Conservation (phyloP, 1,284 basidiomycete species). For the Dichomitus squalens region DNA sequence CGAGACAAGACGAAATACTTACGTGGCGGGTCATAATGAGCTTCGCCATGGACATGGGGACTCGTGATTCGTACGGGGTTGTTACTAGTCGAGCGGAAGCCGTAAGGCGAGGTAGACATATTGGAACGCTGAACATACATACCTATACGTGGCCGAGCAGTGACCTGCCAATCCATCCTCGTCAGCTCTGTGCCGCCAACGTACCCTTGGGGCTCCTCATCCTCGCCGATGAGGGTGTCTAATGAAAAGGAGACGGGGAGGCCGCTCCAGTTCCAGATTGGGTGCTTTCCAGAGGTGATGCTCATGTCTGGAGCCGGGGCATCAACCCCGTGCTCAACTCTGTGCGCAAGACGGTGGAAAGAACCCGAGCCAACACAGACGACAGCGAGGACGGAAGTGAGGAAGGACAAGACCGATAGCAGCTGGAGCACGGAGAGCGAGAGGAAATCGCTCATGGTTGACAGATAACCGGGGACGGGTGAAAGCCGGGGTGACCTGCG, state of each 20-base stretch:
- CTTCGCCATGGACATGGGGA: conserved; percentile 39
- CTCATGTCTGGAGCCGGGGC: conserved; percentile 23
- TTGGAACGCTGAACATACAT: conserved; percentile 1
- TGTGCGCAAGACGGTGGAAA: conserved; percentile 30
- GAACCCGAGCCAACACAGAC: conserved; percentile 35
- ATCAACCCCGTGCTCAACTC: conserved; percentile 27
- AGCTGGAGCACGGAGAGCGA: conserved; percentile 38
- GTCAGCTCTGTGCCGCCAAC: conserved; percentile 32
- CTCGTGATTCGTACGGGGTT: conserved; percentile 30
- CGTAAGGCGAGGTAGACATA: conserved; percentile 2
- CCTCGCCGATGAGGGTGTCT: conserved; percentile 32
- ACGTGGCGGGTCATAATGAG: conserved; percentile 40
- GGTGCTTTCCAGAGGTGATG: conserved; percentile 24
- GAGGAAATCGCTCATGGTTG: conserved; percentile 34
- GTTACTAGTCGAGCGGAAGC: conserved; percentile 18
- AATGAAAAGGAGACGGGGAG: conserved; percentile 34
- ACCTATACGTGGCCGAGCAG: conserved; percentile 27
- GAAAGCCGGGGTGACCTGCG: conserved; percentile 16
- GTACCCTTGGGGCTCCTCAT: conserved; percentile 28
- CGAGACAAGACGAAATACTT: conserved; percentile 19
- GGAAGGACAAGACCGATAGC: conserved; percentile 36
- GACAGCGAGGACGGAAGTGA: conserved; percentile 35
- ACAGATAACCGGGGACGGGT: conserved; percentile 16
- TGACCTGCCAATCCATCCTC: conserved; percentile 34
- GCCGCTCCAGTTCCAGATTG: conserved; percentile 34